phyloP scores from a whole-genome alignment of 305 asterid species.

The Fraxinus latifolia region DNA sequence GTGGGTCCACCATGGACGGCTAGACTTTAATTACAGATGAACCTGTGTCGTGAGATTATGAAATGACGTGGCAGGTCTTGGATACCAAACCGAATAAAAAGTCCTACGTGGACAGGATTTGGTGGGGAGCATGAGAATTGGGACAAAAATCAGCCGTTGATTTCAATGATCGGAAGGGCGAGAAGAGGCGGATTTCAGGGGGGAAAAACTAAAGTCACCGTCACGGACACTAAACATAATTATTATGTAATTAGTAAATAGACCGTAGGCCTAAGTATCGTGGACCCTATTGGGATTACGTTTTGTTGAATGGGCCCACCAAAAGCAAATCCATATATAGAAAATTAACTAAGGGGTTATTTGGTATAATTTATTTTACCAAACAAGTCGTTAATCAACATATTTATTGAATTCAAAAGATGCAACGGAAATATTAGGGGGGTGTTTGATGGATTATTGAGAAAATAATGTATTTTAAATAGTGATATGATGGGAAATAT shows the following conservation, averaged over 20 bases:
- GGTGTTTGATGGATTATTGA: too few species aligned
- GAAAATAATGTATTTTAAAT: too few species aligned
- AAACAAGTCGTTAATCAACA: background rate
- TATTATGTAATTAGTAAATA: background rate
- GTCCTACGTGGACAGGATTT: constrained; percentile 51
- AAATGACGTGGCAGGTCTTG: constrained; percentile 52
- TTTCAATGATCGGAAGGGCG: background rate
- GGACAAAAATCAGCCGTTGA: constrained; percentile 33
- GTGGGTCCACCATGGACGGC: constrained; percentile 36
- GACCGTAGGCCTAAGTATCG: background rate
- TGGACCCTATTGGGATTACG: background rate
- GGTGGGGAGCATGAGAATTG: constrained; percentile 32
- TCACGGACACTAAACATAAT: constrained; percentile 37
- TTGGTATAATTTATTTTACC: background rate
- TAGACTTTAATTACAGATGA: constrained; percentile 21
- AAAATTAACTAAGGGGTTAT: background rate
- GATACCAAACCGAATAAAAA: constrained; percentile 33
- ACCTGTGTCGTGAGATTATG: constrained; percentile 35
- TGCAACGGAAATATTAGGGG: background rate
- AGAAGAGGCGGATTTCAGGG: background rate
- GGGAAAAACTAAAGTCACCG: constrained; percentile 44
- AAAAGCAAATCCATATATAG: background rate
- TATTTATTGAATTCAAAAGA: background rate
- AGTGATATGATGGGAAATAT: too few species aligned
- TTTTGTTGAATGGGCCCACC: background rate